phyloP scores from a whole-genome alignment of 805 yeast species.

The Candida odintsovae region DNA sequence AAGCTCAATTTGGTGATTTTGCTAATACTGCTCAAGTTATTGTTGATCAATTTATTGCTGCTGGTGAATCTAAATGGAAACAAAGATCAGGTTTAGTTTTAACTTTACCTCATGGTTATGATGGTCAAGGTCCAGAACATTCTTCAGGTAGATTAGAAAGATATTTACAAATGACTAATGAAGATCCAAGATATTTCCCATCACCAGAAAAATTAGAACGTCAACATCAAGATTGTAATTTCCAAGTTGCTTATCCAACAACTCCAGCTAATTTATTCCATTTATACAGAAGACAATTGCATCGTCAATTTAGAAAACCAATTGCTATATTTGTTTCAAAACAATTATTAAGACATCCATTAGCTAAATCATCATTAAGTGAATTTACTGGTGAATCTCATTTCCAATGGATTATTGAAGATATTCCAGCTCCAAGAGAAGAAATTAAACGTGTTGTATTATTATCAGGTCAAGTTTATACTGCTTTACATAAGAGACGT shows the following conservation, averaged over 20 bases:
- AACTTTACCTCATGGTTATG: slow-evolving; percentile 98
- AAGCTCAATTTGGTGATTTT: slow-evolving; percentile 99
- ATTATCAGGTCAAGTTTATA: slow-evolving; percentile 90
- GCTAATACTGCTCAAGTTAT: slow-evolving; percentile 99
- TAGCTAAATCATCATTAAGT: slow-evolving; percentile 77
- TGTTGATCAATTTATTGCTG: slow-evolving; percentile 92
- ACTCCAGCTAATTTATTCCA: slow-evolving; percentile 98
- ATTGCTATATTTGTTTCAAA: slow-evolving; percentile 85
- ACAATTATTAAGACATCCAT: slow-evolving; percentile 92
- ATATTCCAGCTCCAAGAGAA: slow-evolving; percentile 66
- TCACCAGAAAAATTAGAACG: slow-evolving; percentile 80
- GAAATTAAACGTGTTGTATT: slow-evolving; percentile 85
- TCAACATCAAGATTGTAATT: slow-evolving; percentile 98
- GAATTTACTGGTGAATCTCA: slow-evolving; percentile 91
- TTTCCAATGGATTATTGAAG: slow-evolving; percentile 96
- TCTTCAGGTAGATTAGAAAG: slow-evolving; percentile 97
- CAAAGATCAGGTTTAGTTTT: slow-evolving; percentile 96
- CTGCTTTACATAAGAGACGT: slow-evolving; percentile 88
- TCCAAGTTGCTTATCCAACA: slow-evolving; percentile 97
- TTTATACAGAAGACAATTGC: slow-evolving; percentile 96
- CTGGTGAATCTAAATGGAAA: slow-evolving; percentile 98
- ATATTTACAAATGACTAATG: slow-evolving; percentile 91
- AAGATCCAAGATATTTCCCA: slow-evolving; percentile 95
- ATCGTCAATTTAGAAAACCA: slow-evolving; percentile 96
- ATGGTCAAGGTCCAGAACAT: slow-evolving; percentile 99